These are phyloP conservation scores for Glonium stellatum DNA, from an alignment of 495 filamentous ascomycete genomes.

Conservation along the genomic window DNA sequence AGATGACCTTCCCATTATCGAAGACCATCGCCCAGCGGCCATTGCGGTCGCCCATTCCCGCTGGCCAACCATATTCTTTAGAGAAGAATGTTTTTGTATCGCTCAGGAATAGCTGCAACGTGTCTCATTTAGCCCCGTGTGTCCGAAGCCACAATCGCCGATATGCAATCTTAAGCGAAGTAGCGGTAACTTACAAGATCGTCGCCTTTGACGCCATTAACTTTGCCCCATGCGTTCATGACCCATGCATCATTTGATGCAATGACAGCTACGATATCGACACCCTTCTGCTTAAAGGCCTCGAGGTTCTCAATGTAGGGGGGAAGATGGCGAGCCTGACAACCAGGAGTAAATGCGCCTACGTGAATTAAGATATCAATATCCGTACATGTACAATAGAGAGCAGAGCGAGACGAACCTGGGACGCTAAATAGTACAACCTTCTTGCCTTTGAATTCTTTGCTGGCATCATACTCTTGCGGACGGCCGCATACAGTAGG, in stretches of 20 bases:
- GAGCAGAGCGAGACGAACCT: slow-evolving; percentile 38
- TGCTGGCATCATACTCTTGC: slow-evolving; percentile 72
- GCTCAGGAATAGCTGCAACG: slow-evolving; percentile 68
- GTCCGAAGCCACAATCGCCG: neutral
- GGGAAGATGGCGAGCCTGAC: slow-evolving; percentile 78
- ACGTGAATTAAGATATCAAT: slow-evolving; percentile 24
- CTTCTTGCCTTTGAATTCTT: slow-evolving; percentile 83
- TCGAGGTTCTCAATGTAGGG: slow-evolving; percentile 71
- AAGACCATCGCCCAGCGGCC: slow-evolving; percentile 78
- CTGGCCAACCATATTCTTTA: slow-evolving; percentile 75
- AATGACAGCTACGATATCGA: slow-evolving; percentile 78
- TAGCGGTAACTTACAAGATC: slow-evolving; percentile 55
- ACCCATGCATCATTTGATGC: slow-evolving; percentile 88
- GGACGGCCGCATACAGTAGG: slow-evolving; percentile 68
- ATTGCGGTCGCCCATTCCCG: slow-evolving; percentile 60
- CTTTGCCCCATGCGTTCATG: slow-evolving; percentile 94
- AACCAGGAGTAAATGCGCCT: slow-evolving; percentile 93
- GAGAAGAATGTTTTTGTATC: slow-evolving; percentile 73
- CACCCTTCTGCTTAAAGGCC: slow-evolving; percentile 73
- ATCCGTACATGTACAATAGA: neutral
- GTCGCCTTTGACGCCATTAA: slow-evolving; percentile 73
- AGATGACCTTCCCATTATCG: slow-evolving; percentile 78
- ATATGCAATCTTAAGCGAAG: neutral
- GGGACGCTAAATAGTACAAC: slow-evolving; percentile 86
- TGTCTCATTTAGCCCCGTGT: neutral